These are phyloP conservation scores for Polygonum maritimum DNA, from an alignment of 148 eudicot species.

Conservation along the genomic window DNA sequence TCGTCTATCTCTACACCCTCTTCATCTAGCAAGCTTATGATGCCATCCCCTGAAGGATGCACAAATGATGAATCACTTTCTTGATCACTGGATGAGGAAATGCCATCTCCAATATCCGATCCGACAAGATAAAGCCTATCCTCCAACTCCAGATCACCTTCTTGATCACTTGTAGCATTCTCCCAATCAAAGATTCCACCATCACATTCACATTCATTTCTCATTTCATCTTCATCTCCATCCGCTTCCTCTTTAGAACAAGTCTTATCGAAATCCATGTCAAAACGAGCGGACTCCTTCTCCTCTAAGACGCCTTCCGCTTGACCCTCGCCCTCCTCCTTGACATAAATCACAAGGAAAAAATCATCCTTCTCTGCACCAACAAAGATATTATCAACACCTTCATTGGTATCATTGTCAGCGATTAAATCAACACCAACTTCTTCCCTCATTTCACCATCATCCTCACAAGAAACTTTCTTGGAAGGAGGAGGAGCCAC, in stretches of 20 bases:
- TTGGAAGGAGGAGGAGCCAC: not conserved
- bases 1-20: not conserved
- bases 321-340: not conserved
- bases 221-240: slow-evolving; percentile 15
- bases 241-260: not conserved
- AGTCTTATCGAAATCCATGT: not conserved
- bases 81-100: slow-evolving; percentile 10
- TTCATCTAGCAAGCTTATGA: slow-evolving; percentile 5
- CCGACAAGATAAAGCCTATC: slow-evolving; percentile 13
- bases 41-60: not conserved
- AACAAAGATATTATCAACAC: slow-evolving; percentile 3
- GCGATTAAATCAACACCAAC: not conserved
- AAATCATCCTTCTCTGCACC: slow-evolving; percentile 26
- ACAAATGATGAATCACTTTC: not conserved
- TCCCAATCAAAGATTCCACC: slow-evolving; percentile 7
- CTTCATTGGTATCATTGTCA: not conserved
- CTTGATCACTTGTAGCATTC: slow-evolving; percentile 8
- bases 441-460: not conserved
- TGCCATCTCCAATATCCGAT: slow-evolving; percentile 9
- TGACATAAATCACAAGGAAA: slow-evolving; percentile 41
- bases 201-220: slow-evolving; percentile 8
- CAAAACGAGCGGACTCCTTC: too few relatives aligned
- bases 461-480: slow-evolving; percentile 14
- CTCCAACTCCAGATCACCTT: slow-evolving; percentile 43
- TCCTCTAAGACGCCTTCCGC: slow-evolving; percentile 9